phyloP scores from a whole-genome alignment of 129 eudicot species.

The Logfia minima region DNA sequence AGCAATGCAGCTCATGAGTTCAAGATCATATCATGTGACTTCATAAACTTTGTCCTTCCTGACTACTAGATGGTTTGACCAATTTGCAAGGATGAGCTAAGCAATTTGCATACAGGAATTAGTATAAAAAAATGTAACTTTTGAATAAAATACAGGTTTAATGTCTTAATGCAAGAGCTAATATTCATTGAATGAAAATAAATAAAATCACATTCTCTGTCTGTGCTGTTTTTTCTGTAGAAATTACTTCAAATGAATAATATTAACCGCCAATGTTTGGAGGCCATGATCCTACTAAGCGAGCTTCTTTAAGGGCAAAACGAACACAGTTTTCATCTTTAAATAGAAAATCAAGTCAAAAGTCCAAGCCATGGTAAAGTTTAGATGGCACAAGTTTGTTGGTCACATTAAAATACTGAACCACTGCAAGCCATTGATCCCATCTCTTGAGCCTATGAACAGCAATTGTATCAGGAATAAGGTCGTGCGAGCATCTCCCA shows the following conservation, averaged over 20 bases:
- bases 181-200: constrained; percentile 18
- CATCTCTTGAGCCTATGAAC: constrained; percentile 71
- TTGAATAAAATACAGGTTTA: neutral
- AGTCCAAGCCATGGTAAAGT: constrained; percentile 29
- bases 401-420: constrained; percentile 65
- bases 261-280: neutral
- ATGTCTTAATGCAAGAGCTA: constrained; percentile 15
- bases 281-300: neutral
- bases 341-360: constrained; percentile 13
- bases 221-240: constrained; percentile 16
- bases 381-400: constrained; percentile 38
- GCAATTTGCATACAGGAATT: constrained; percentile 24
- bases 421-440: constrained; percentile 73
- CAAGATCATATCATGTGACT: constrained; percentile 26
- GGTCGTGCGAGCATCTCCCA: constrained; percentile 78
- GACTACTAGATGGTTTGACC: constrained; percentile 2
- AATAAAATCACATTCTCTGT: constrained; percentile 28
- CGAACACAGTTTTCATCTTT: constrained; percentile 1
- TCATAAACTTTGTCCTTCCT: constrained; percentile 14
- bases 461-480: constrained; percentile 58
- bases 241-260: constrained; percentile 14
- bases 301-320: neutral
- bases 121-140: neutral
- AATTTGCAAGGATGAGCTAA: constrained; percentile 7
- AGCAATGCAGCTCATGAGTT: constrained; percentile 4